A percentile compares a stretch with the other conserved stretches of the same genome.
These are phyloP conservation scores for Fusarium torreyae DNA, from an alignment of 2,329 filamentous ascomycete species.

Conservation along the genomic window DNA sequence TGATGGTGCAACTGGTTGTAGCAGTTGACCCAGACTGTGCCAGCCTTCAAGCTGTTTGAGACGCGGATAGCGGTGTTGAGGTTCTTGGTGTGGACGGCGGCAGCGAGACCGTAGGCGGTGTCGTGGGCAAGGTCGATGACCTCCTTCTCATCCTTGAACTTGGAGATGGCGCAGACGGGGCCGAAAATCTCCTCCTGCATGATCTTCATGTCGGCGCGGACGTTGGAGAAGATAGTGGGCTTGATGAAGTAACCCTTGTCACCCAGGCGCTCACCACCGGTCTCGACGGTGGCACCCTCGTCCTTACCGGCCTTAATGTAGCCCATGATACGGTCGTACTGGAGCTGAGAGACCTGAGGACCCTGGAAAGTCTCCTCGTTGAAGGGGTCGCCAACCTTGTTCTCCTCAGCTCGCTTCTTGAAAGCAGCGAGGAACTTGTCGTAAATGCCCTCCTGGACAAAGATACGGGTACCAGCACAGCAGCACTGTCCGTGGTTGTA, in stretches of 20 bases:
- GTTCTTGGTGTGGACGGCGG: constrained; percentile 86
- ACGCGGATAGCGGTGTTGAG: constrained; percentile 87
- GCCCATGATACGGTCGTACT: constrained; percentile 91
- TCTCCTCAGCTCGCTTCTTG: constrained; percentile 81
- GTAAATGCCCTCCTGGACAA: constrained; percentile 89
- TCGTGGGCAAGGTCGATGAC: constrained; percentile 82
- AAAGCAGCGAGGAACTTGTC: constrained; percentile 88
- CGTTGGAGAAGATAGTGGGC: constrained; percentile 91
- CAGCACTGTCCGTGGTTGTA: constrained; percentile 76
- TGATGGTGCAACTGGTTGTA: constrained; percentile 82
- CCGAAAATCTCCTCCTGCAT: constrained; percentile 95
- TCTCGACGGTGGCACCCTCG: constrained; percentile 74
- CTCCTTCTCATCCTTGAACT: constrained; percentile 88
- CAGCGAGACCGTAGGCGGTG: constrained; percentile 85
- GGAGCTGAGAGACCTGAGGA: constrained; percentile 86
- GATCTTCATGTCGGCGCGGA: constrained; percentile 88
- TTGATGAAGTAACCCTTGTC: constrained; percentile 90
- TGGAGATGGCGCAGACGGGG: constrained; percentile 86
- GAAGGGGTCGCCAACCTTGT: constrained; percentile 89
- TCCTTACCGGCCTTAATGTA: constrained; percentile 79
- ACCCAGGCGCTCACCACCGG: constrained; percentile 69
- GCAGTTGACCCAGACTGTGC: constrained; percentile 72
- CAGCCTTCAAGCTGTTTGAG: constrained; percentile 81
- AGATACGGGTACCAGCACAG: constrained; percentile 86
- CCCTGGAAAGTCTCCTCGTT: constrained; percentile 86